Evolutionary conservation across 1,139 yeast species (phyloP), one percentile per base, ranked within the genome.

Genomic region (Petasospora fabianii): DNA sequence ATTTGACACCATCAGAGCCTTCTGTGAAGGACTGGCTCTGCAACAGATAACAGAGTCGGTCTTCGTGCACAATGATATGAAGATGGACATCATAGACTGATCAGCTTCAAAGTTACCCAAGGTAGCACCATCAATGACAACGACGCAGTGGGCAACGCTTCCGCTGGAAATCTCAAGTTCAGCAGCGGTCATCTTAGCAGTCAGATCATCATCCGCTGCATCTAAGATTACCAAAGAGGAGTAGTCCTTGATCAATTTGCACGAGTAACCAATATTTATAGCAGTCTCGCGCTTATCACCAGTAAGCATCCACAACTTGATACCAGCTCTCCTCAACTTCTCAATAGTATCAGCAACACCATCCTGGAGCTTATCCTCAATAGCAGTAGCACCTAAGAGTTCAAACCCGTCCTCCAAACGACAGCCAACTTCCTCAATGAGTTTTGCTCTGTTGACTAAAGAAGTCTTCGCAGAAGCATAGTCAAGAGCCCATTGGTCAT

Each of bases 201-300:
- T 61, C 34, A 84, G 60, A 31, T 69, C 69, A 24, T 74, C 80
- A 46, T 75, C 78, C 34, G 80, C 84, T 9, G 72, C 71, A 5
- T 84, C 73, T 35, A 94, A 66, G 11, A 88, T 67, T n/a, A 90
- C 79, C 7, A 90, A 85, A 0, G 95, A 84, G 0, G 97, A 87
- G 58, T 84, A 94, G 55, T 92, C 98, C 56, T 90, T 86, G 53
- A 94, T 90, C 44, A 94, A 68, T 26, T 90, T 80, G 61, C 98
- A 94, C 5, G 97, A 84, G 56, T 90, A 86, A 0, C 98, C 98
- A 60, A 94, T 92, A 56, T 88, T 92, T 44, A 92, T 88, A 1
- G 99, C 98, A 0, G 99, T 94, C 61, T 94, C 99, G 44, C 97
- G 71, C 58, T 92, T 92, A 58, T 92, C 99, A 38, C 99, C 99